phyloP scores from a whole-genome alignment of 352 stramenopile species.

The Phytophthora pluvialis region DNA sequence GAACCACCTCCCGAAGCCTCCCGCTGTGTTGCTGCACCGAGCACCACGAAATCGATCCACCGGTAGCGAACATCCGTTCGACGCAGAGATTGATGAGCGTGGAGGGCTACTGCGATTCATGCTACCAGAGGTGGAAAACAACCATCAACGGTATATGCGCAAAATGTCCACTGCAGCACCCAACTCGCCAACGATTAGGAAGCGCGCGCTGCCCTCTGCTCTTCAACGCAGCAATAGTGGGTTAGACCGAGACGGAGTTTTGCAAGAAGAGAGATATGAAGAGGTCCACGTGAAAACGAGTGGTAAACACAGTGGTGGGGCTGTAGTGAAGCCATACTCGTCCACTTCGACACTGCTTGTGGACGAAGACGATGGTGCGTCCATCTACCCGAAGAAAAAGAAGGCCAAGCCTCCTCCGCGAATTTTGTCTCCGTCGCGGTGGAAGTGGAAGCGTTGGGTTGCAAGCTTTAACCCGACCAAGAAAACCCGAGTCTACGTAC shows the following conservation, averaged over 20 bases:
- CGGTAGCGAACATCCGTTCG: conserved; percentile 30
- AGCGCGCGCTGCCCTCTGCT: conserved; percentile 1
- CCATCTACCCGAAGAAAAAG: conserved; percentile 18
- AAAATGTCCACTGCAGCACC: conserved; percentile 35
- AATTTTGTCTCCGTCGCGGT: conserved; percentile 24
- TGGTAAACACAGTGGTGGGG: neutral
- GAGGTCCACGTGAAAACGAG: neutral
- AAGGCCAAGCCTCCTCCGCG: conserved; percentile 12
- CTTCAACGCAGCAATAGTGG: conserved; percentile 3
- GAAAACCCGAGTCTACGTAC: conserved; percentile 50
- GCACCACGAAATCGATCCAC: neutral
- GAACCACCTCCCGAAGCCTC: conserved; percentile 43
- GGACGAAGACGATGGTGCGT: conserved; percentile 13
- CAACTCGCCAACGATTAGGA: conserved; percentile 9
- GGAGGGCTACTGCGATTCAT: conserved; percentile 35
- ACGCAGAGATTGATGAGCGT: conserved; percentile 63
- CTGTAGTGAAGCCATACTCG: conserved; percentile 27
- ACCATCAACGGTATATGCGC: conserved; percentile 50
- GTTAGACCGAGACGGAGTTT: neutral
- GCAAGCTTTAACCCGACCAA: conserved; percentile 20
- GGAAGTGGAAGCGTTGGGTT: conserved; percentile 40
- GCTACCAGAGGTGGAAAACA: conserved; percentile 48
- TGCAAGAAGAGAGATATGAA: conserved; percentile 5
- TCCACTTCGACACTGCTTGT: conserved; percentile 32
- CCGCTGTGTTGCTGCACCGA: conserved; percentile 22